Evolutionary conservation across 1,284 basidiomycete genomes (phyloP).

Genomic region (Sutorius eximius): DNA sequence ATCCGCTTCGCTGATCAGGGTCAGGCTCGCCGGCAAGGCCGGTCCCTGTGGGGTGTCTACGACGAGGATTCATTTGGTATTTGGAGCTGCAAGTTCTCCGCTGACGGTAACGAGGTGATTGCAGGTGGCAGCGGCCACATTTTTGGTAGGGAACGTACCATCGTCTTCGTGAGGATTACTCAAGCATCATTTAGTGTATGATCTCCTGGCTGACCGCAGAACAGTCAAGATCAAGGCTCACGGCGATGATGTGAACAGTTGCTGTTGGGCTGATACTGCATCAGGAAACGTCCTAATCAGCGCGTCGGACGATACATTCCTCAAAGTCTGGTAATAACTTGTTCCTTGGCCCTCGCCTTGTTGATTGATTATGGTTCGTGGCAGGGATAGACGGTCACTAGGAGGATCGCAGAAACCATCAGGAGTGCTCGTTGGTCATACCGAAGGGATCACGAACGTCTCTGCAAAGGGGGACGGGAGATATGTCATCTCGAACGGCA

Average conservation of each 20-base stretch:
- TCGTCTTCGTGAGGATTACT: not conserved
- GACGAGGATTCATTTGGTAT: slow-evolving; percentile 69
- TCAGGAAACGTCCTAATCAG: slow-evolving; percentile 93
- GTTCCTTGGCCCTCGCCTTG: not conserved
- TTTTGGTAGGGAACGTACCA: slow-evolving; percentile 53
- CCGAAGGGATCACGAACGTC: slow-evolving; percentile 90
- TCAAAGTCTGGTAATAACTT: slow-evolving; percentile 85
- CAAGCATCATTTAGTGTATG: slow-evolving; percentile 67
- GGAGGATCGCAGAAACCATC: slow-evolving; percentile 80
- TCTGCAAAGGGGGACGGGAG: slow-evolving; percentile 90
- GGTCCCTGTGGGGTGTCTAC: slow-evolving; percentile 38
- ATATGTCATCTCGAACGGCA: slow-evolving; percentile 96
- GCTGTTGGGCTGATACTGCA: slow-evolving; percentile 90
- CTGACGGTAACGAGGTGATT: slow-evolving; percentile 90
- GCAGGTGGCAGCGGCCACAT: slow-evolving; percentile 76
- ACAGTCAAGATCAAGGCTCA: slow-evolving; percentile 87
- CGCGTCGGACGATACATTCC: slow-evolving; percentile 90
- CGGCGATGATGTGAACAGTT: slow-evolving; percentile 90
- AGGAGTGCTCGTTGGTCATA: slow-evolving; percentile 92
- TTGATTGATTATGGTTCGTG: slow-evolving; percentile 1
- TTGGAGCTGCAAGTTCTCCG: slow-evolving; percentile 94
- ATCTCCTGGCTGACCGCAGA: slow-evolving; percentile 77
- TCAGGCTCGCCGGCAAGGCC: slow-evolving; percentile 31
- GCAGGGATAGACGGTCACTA: slow-evolving; percentile 89
- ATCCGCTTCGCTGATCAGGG: slow-evolving; percentile 67